Conservation (phyloP, 2,329 filamentous ascomycete species). For the Colletotrichum ledebouriae region DNA sequence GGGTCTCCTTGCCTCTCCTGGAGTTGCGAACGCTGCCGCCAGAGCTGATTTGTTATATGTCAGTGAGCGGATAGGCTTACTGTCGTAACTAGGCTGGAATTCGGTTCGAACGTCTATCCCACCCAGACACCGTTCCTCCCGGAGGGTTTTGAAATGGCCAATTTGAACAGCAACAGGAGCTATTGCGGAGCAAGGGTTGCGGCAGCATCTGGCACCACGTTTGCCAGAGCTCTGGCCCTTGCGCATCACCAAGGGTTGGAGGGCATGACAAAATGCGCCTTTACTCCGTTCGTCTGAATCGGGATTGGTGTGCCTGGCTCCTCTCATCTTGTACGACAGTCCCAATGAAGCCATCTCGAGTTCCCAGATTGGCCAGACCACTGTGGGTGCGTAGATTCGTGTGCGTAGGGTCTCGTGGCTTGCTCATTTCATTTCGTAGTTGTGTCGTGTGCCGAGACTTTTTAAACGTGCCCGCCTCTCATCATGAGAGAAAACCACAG, state of each 20-base stretch:
- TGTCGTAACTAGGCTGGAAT: neutral
- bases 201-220: slow-evolving; percentile 8
- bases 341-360: neutral
- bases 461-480: neutral
- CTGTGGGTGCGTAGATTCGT: neutral
- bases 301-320: slow-evolving; percentile 36
- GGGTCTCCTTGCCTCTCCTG: slow-evolving; percentile 1
- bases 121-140: no score
- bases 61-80: neutral
- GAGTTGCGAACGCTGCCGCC: neutral
- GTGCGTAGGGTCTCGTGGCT: slow-evolving; percentile 1
- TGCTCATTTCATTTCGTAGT: neutral
- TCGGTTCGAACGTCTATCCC: neutral
- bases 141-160: no score
- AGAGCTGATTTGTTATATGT: slow-evolving; percentile 6
- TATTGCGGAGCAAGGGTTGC: slow-evolving; percentile 1
- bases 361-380: neutral
- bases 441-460: slow-evolving; percentile 14
- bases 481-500: neutral
- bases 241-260: neutral
- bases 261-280: neutral
- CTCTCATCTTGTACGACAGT: slow-evolving; percentile 20
- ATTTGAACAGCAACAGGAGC: neutral
- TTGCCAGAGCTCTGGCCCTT: neutral
- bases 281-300: neutral